A percentile compares a stretch with the other conserved stretches of the same genome.
Conservation (phyloP, 2,329 filamentous ascomycete genomes). For the Xylaria sp. region DNA sequence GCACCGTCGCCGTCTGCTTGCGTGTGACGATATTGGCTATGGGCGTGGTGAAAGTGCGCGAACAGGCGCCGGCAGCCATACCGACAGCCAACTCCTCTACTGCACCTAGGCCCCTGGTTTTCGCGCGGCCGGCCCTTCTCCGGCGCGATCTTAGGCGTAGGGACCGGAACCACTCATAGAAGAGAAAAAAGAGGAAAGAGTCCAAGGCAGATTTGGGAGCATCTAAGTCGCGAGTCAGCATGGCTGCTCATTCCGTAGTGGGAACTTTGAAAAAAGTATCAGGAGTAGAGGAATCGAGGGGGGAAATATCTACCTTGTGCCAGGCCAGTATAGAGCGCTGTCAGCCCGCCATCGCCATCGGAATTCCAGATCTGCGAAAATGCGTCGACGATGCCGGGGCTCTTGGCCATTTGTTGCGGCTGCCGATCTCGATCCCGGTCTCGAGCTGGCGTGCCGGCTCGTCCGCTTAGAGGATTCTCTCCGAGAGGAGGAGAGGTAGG, state of each 20-base stretch:
- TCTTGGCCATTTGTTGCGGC: conserved; percentile 50
- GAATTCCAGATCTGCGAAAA: conserved; percentile 72
- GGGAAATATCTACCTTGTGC: conserved; percentile 38
- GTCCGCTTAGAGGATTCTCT: conserved; percentile 11
- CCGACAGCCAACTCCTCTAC: conserved; percentile 81
- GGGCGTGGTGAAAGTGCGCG: conserved; percentile 81
- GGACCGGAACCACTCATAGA: conserved; percentile 69
- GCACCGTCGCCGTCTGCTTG: conserved; percentile 74
- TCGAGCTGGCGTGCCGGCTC: conserved; percentile 18
- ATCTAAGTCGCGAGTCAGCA: conserved; percentile 53
- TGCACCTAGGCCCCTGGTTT: conserved; percentile 60
- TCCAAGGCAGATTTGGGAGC: conserved; percentile 76
- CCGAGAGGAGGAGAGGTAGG: conserved; percentile 30
- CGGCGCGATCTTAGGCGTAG: conserved; percentile 27
- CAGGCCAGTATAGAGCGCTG: conserved; percentile 76
- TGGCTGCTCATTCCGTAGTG: background rate
- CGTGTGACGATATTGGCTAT: conserved; percentile 84
- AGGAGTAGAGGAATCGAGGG: background rate
- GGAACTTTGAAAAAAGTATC: background rate
- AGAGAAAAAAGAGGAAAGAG: conserved; percentile 87
- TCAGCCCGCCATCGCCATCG: conserved; percentile 73
- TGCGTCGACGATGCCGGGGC: conserved; percentile 75
- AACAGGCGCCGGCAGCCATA: conserved; percentile 77
- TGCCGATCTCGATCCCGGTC: conserved; percentile 16
- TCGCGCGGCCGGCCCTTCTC: conserved; percentile 30